Conservation (phyloP, 2,329 filamentous ascomycete genomes). For the Colletotrichum sp. region DNA sequence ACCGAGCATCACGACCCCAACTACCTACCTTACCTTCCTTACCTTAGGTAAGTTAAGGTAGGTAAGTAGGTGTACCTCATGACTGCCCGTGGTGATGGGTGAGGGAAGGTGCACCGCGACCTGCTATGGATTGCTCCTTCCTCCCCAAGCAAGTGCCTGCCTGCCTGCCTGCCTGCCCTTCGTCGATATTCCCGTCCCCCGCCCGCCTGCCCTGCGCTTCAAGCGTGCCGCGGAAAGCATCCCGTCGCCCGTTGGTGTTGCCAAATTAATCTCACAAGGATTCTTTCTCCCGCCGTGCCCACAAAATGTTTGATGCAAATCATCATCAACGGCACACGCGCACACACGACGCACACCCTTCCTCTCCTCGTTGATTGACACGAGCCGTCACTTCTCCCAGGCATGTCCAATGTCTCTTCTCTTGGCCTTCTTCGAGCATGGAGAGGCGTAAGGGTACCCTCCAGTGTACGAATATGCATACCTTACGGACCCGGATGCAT, state of each 20-base stretch:
- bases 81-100: neutral
- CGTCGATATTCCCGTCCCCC: neutral
- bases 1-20: neutral
- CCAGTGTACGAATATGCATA: neutral
- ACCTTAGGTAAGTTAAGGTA: neutral
- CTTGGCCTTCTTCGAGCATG: neutral
- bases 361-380: neutral
- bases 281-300: neutral
- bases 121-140: neutral
- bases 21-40: neutral
- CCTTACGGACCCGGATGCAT: neutral
- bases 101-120: neutral
- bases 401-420: neutral
- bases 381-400: neutral
- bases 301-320: constrained; percentile 10
- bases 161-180: neutral
- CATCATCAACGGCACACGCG: neutral
- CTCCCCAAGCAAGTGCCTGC: neutral
- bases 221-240: neutral
- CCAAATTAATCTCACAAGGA: neutral
- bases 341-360: neutral
- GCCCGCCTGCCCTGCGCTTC: neutral
- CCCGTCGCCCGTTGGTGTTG: neutral
- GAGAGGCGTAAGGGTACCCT: neutral
- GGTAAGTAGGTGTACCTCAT: too few relatives aligned